Evolutionary conservation across 441 rosid species (phyloP).

Genomic region (Erysimum cheiri): DNA sequence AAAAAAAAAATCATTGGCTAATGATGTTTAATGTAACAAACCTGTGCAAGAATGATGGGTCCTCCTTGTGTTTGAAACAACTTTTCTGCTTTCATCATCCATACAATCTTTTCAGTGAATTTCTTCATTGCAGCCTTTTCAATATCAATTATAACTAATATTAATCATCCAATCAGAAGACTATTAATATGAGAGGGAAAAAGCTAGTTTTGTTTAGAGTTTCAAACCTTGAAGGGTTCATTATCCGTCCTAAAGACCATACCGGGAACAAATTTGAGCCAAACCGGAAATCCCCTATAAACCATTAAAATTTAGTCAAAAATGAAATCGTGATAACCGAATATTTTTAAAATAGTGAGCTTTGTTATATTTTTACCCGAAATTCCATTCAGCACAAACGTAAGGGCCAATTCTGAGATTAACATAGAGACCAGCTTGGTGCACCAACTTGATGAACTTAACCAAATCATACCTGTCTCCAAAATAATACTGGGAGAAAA

Average conservation of each 20-base stretch:
- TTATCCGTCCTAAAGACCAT: slow-evolving; percentile 68
- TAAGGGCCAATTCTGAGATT: slow-evolving; percentile 78
- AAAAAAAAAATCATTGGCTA: slow-evolving; percentile 18
- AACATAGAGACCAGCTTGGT: slow-evolving; percentile 70
- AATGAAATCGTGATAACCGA: neutral
- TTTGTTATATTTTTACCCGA: slow-evolving; percentile 51
- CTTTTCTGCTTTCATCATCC: slow-evolving; percentile 73
- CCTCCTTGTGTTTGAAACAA: slow-evolving; percentile 71
- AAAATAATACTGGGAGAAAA: slow-evolving; percentile 54
- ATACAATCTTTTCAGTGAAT: slow-evolving; percentile 69
- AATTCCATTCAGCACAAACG: slow-evolving; percentile 66
- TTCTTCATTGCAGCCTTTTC: slow-evolving; percentile 66
- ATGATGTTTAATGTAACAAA: slow-evolving; percentile 38
- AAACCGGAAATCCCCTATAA: slow-evolving; percentile 72
- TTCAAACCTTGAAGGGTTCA: slow-evolving; percentile 63
- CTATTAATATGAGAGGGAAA: neutral
- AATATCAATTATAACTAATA: slow-evolving; percentile 6
- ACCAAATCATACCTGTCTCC: slow-evolving; percentile 71
- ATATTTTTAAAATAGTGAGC: neutral
- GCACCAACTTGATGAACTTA: slow-evolving; percentile 61
- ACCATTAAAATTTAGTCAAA: neutral
- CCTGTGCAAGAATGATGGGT: slow-evolving; percentile 80
- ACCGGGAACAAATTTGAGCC: slow-evolving; percentile 70
- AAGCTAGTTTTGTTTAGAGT: slow-evolving; percentile 10
- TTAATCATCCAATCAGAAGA: neutral